Percentiles rank a stretch among this genome's conserved stretches.
Evolutionary conservation across 306 rosid genomes (phyloP).

Genomic region (Morella rubra): DNA sequence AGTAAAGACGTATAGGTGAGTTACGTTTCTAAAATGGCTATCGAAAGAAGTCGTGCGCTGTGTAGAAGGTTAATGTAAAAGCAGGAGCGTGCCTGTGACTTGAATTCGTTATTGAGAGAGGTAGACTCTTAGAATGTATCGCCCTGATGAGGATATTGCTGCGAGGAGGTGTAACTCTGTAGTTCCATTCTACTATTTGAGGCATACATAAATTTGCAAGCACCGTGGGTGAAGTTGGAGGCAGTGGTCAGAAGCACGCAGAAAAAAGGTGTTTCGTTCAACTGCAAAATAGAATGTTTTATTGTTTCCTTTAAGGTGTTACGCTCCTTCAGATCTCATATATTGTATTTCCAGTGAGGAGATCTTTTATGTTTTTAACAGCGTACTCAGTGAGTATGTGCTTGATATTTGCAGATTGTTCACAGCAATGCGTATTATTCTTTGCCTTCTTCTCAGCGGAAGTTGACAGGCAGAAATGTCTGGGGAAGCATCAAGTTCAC

Average conservation of each 20-base stretch:
- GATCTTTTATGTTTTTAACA: constrained; percentile 26
- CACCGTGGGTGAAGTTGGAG: constrained; percentile 23
- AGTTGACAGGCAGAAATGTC: constrained; percentile 52
- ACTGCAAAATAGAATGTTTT: constrained; percentile 17
- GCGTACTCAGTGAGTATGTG: constrained; percentile 27
- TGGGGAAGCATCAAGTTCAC: constrained; percentile 80
- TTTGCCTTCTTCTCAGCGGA: constrained; percentile 20
- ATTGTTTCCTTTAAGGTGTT: neutral
- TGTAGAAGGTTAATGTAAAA: too few relatives aligned
- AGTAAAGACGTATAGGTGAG: too few relatives aligned
- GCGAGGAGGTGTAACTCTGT: constrained; percentile 53
- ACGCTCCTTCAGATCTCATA: constrained; percentile 22
- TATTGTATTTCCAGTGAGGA: constrained; percentile 23
- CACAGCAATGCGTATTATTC: constrained; percentile 28
- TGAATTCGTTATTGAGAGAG: too few relatives aligned
- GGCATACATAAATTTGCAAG: constrained; percentile 12
- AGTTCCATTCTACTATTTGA: constrained; percentile 19
- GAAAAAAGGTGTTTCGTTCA: constrained; percentile 31
- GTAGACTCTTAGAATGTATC: too few relatives aligned
- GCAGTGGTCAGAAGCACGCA: constrained; percentile 28
- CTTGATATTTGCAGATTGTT: constrained; percentile 11
- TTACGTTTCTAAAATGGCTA: too few relatives aligned
- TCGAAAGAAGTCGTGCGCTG: too few relatives aligned
- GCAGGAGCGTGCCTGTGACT: too few relatives aligned
- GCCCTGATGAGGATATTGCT: too few relatives aligned